Conservation (phyloP, 2,329 filamentous ascomycete genomes). For the Aureobasidium subglaciale region DNA sequence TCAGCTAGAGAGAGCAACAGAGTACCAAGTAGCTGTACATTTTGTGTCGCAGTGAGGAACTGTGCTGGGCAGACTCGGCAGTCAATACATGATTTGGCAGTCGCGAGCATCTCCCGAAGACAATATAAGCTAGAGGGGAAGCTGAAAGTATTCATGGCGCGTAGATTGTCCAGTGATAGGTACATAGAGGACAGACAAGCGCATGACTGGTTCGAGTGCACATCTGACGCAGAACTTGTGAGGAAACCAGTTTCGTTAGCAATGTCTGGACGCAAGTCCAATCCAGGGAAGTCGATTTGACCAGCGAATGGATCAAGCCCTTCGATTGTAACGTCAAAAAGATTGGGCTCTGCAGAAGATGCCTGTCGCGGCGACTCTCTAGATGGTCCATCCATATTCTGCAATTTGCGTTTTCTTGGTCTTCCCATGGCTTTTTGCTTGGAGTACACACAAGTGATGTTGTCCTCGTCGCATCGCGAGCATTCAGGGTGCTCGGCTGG, state of each 20-base stretch:
- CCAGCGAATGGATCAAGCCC: not conserved
- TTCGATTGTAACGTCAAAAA: not conserved
- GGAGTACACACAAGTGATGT: conserved; percentile 40
- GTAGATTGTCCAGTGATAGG: conserved; percentile 36
- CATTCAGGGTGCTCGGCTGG: conserved; percentile 37
- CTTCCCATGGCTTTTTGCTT: conserved; percentile 44
- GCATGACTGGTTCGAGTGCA: conserved; percentile 30
- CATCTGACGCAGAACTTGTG: not conserved
- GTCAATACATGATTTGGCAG: conserved; percentile 32
- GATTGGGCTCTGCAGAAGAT: not conserved
- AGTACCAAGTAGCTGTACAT: conserved; percentile 35
- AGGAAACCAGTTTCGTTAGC: not conserved
- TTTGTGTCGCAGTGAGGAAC: conserved; percentile 39
- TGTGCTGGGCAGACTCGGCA: conserved; percentile 38
- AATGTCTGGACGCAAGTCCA: not conserved
- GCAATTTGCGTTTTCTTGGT: conserved; percentile 37
- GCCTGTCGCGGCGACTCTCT: not conserved
- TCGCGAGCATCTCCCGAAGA: conserved; percentile 37
- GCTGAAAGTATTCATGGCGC: conserved; percentile 30
- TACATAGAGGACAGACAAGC: conserved; percentile 42
- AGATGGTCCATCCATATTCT: not conserved
- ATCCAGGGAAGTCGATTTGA: not conserved
- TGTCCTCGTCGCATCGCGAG: conserved; percentile 35
- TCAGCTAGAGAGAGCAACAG: conserved; percentile 37
- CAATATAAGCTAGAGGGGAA: conserved; percentile 39